Percentiles rank a stretch among this genome's conserved stretches.
These are phyloP conservation scores for Psilocybe cubensis DNA, from an alignment of 768 basidiomycete genomes.

Conservation along the genomic window DNA sequence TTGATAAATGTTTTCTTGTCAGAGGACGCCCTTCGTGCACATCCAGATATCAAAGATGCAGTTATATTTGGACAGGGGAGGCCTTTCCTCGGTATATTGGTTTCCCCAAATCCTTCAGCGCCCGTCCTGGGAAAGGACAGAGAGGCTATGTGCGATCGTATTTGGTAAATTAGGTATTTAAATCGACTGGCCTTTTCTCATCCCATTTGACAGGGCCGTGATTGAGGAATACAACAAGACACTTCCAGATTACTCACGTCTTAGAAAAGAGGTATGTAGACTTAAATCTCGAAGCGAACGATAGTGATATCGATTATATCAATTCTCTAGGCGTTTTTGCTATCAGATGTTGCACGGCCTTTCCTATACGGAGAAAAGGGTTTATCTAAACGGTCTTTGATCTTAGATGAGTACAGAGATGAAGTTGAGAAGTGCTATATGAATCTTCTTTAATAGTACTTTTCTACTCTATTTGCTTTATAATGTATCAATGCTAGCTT, in stretches of 20 bases:
- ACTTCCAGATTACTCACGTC: background rate
- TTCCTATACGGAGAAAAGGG: slow-evolving; percentile 1
- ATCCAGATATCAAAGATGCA: background rate
- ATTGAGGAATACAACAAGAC: background rate
- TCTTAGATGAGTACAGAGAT: background rate
- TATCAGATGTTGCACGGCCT: background rate
- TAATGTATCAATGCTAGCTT: too few species aligned
- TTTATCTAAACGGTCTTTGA: background rate
- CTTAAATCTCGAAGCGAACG: background rate
- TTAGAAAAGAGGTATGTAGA: background rate
- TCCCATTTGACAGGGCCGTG: background rate
- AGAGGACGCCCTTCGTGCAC: background rate
- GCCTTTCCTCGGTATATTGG: background rate
- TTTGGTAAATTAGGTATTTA: background rate
- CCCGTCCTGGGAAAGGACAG: background rate
- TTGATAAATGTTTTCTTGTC: too few species aligned
- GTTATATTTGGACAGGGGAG: background rate
- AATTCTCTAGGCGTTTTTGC: background rate
- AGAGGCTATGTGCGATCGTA: background rate
- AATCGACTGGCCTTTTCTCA: background rate
- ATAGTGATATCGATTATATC: too few species aligned
- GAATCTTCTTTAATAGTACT: background rate
- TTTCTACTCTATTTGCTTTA: background rate
- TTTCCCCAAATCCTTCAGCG: background rate
- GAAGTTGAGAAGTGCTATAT: background rate